phyloP scores from a whole-genome alignment of 169 alveolate genomes.

The Plasmodium cynomolgi region DNA sequence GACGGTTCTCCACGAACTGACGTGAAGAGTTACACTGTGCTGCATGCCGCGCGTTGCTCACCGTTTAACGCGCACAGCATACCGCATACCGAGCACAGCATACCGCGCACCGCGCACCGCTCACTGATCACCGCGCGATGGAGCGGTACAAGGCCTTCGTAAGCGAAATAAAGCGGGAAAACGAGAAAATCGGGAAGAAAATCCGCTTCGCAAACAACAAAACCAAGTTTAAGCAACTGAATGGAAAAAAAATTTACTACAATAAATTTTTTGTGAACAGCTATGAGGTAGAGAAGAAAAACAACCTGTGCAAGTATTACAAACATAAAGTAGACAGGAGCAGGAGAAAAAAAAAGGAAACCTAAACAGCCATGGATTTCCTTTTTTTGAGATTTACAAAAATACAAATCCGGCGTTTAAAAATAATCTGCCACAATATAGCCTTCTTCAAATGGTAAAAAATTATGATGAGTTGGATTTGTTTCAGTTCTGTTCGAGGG shows the following conservation, averaged over 20 bases:
- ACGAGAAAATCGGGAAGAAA: conserved; percentile 17
- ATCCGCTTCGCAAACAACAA: conserved; percentile 22
- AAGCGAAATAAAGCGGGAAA: conserved; percentile 20
- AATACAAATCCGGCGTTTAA: conserved; percentile 52
- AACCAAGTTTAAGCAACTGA: conserved; percentile 2
- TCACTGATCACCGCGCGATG: neutral
- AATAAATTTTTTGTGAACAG: conserved; percentile 43
- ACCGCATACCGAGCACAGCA: no score
- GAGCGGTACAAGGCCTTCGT: conserved; percentile 26
- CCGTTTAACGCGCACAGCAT: no score
- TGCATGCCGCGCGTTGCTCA: neutral
- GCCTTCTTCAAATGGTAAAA: neutral
- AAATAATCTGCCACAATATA: conserved; percentile 46
- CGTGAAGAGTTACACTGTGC: neutral
- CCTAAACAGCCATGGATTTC: neutral
- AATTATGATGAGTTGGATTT: conserved; percentile 32
- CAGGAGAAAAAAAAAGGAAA: conserved; percentile 26
- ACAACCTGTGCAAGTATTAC: conserved; percentile 42
- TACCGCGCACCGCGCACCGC: neutral
- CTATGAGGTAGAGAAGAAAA: conserved; percentile 26
- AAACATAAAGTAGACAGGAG: conserved; percentile 23
- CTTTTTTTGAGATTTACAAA: conserved; percentile 49
- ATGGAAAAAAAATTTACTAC: neutral
- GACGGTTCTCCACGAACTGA: neutral
- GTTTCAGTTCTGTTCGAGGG: conserved; percentile 16